phyloP scores from a whole-genome alignment of 176 grass and related monocot genomes.

The Oropetium thomaeum region DNA sequence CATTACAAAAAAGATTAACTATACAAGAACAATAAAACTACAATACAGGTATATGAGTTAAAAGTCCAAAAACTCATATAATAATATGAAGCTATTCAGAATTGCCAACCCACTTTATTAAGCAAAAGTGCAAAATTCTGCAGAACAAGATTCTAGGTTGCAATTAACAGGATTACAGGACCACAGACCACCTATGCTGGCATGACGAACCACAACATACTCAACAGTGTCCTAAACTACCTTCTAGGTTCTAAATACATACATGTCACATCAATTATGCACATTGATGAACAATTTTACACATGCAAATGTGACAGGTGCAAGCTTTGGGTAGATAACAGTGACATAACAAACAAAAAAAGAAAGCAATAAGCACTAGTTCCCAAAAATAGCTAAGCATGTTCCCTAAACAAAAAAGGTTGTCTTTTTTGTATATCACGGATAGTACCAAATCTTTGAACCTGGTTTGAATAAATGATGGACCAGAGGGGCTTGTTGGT shows the following conservation, averaged over 20 bases:
- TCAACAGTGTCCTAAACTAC: not conserved
- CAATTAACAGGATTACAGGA: not conserved
- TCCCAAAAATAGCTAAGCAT: not conserved
- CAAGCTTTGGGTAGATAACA: not conserved
- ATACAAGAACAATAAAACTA: not conserved
- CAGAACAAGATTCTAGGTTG: not conserved
- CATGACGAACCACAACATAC: not conserved
- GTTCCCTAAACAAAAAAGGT: constrained; percentile 13
- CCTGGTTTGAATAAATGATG: too few species aligned
- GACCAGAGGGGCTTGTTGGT: too few species aligned
- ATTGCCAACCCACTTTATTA: not conserved
- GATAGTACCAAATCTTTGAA: too few species aligned
- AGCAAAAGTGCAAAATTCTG: constrained; percentile 3
- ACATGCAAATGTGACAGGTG: not conserved
- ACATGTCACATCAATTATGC: not conserved
- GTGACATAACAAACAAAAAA: not conserved
- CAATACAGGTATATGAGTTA: constrained; percentile 20
- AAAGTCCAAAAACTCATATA: not conserved
- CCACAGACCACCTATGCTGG: too few species aligned
- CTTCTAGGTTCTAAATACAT: not conserved
- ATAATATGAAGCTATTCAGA: not conserved
- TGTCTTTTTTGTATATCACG: too few species aligned
- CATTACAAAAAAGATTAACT: constrained; percentile 16
- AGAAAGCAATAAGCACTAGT: not conserved
- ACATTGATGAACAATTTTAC: not conserved